Conservation (phyloP, 2,329 filamentous ascomycete genomes). For the Stemphylium beticola region DNA sequence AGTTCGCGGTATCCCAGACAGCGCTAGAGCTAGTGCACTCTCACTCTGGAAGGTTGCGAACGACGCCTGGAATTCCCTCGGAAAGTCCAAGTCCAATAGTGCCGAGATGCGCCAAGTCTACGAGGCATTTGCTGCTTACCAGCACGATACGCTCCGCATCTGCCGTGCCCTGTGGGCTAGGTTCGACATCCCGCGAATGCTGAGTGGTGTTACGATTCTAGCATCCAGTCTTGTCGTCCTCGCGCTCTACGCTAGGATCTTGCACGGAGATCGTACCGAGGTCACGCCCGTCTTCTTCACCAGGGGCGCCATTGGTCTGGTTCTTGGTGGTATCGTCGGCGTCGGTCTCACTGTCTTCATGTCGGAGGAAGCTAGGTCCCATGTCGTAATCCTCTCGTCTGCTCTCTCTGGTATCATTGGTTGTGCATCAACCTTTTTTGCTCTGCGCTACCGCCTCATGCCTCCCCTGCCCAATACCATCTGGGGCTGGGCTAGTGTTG, state of each 20-base stretch:
- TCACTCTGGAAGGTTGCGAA: constrained; percentile 67
- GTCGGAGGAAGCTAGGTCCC: constrained; percentile 49
- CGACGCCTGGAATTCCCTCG: constrained; percentile 57
- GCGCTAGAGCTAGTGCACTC: constrained; percentile 61
- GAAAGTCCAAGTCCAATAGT: constrained; percentile 42
- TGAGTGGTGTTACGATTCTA: constrained; percentile 76
- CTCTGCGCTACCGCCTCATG: constrained; percentile 51
- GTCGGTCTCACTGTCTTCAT: constrained; percentile 54
- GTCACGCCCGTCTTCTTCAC: constrained; percentile 61
- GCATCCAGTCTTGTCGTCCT: constrained; percentile 71
- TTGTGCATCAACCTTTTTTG: constrained; percentile 50
- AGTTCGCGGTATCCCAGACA: constrained; percentile 71
- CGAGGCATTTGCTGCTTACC: constrained; percentile 72
- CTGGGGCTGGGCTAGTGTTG: constrained; percentile 85
- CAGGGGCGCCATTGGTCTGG: constrained; percentile 57
- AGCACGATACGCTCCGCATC: constrained; percentile 75
- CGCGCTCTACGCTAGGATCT: constrained; percentile 71
- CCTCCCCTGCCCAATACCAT: constrained; percentile 72
- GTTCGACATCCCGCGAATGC: constrained; percentile 88
- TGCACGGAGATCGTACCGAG: constrained; percentile 60
- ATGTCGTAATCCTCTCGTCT: constrained; percentile 50
- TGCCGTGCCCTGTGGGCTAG: constrained; percentile 89
- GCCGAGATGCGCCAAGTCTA: constrained; percentile 54
- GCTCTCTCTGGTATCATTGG: constrained; percentile 50
- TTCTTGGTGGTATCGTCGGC: constrained; percentile 50